Evolutionary conservation across 176 grass and related monocot species (phyloP).

Genomic region (Phoenix dactylifera): DNA sequence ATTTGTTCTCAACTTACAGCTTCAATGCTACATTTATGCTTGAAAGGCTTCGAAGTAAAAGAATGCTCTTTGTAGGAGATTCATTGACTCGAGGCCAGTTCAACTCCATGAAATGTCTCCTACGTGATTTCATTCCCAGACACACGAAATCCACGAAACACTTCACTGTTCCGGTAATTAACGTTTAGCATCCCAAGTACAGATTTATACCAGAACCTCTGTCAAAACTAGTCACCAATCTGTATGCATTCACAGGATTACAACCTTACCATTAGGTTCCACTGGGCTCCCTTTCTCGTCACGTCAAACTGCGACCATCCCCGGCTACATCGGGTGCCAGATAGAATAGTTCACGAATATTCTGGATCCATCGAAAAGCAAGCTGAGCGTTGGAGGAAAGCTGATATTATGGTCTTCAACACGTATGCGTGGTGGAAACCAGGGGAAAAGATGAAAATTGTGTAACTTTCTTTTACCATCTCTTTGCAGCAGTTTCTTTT

Average conservation of each 20-base stretch:
- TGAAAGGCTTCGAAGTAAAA: slow-evolving; percentile 4
- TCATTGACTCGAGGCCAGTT: not conserved
- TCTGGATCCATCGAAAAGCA: slow-evolving; percentile 1
- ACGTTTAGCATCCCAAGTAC: too few species aligned
- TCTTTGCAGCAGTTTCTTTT: too few species aligned
- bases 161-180: too few species aligned
- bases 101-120: slow-evolving; percentile 12
- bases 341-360: not conserved
- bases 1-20: not conserved
- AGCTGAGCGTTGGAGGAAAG: slow-evolving; percentile 6
- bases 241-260: slow-evolving; percentile 1
- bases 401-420: slow-evolving; percentile 18
- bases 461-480: too few species aligned
- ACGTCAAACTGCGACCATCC: slow-evolving; percentile 19
- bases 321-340: not conserved
- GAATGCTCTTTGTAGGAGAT: slow-evolving; percentile 12
- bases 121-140: not conserved
- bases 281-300: slow-evolving; percentile 19
- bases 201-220: too few species aligned
- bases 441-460: not conserved
- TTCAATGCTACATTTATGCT: slow-evolving; percentile 21
- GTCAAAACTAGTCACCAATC: too few species aligned
- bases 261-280: slow-evolving; percentile 5
- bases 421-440: slow-evolving; percentile 20
- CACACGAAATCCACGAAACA: too few species aligned